Base-by-base conservation (phyloP, 805 yeast genomes). In the Candida wancherniae region DNA sequence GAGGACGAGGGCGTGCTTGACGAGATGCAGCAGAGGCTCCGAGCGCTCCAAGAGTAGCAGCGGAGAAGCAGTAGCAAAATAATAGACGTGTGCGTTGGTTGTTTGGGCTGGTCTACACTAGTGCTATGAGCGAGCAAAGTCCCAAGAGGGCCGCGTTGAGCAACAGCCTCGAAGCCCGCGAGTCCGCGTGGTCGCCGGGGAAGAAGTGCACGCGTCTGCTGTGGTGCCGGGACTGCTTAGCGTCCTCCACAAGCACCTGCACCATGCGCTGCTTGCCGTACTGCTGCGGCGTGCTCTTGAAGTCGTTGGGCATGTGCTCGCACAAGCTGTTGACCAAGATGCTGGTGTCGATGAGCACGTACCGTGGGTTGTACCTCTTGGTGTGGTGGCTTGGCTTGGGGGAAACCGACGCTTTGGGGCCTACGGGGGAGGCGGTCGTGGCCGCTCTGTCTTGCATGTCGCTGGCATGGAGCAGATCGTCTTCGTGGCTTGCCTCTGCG, bases 1-100 rank as follows among this genome's bases (percentile, higher is more conserved):
- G 88, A 80, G 22, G 90, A 86, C 37, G 82, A 78, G 40, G 80
- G 75, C 37, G 75, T 84, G 48, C 63, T 90, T 33, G 75, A 75
- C 42, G 87, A 81, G 45, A 90, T 92, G 97, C 72, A 95, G 45
- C 90, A 88, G 51, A 67, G 97, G 37, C 67, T 90, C 27, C 78
- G 70, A 47, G 97, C 96, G 0, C 61, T 90, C 38, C 97, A 90
- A 31, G 56, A 50, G 26, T 50, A 43, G 3, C 39, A 20, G n/a
- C n/a, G n/a, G n/a, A n/a, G n/a, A n/a, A n/a, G n/a, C n/a, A n/a
- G n/a, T n/a, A n/a, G 14, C 19, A 18, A 18, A 9, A 18, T 18
- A 9, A 18, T 18, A 9, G 19, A 18, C 9, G 9, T 18, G 9
- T 18, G 9, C 19, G 19, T 18, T 9, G 19, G n/a, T n/a, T n/a